Evolutionary conservation across 805 yeast genomes (phyloP), one percentile per base, ranked within the genome.

Genomic region (Ogataea pini): DNA sequence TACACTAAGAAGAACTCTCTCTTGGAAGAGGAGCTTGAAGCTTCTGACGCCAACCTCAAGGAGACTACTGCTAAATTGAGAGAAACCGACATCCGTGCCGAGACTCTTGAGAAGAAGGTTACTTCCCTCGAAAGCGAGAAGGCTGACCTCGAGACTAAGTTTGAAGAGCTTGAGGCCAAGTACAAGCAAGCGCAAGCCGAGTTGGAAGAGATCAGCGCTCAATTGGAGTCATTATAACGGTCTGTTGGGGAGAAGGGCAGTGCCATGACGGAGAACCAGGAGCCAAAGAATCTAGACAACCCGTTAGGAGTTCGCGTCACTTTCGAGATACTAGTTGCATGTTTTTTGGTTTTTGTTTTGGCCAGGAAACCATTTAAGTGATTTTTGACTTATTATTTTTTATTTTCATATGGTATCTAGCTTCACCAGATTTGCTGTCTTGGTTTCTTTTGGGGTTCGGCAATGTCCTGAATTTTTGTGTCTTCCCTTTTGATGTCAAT

Each of bases 201-300:
- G 75, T 81, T 94, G 76, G 98, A 94, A 63, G 97, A 91, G 75
- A 91, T 94, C 76, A 85, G 90, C 70, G 89, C 90, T 69, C 97
- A 95, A 76, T 85, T 94, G 72, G 98, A 94, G 74, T 82, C 82
- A 59, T 72, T 79, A 66, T 79, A 72, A 69, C 22, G 38, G 19
- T 20, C 18, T 34, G 48, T 44, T 9, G 18, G 24, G 32, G 48
- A 28, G 16, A 36, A 44, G 36, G 44, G 24, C 20, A 19, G 27
- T 10, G 20, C 24, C 7, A 9, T n/a, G 38, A 27, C 45, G 14
- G 34, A 29, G 20, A 20, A 25, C 34, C 32, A 14, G 13, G 41
- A 36, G 31, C 27, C 36, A 43, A 19, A 10, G 34, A 22, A 27
- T n/a, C 42, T n/a, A 36, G 14, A 37, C 41, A 25, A 37, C 24